phyloP scores from a whole-genome alignment of 139 green algal species.

The Eudorina sp. region DNA sequence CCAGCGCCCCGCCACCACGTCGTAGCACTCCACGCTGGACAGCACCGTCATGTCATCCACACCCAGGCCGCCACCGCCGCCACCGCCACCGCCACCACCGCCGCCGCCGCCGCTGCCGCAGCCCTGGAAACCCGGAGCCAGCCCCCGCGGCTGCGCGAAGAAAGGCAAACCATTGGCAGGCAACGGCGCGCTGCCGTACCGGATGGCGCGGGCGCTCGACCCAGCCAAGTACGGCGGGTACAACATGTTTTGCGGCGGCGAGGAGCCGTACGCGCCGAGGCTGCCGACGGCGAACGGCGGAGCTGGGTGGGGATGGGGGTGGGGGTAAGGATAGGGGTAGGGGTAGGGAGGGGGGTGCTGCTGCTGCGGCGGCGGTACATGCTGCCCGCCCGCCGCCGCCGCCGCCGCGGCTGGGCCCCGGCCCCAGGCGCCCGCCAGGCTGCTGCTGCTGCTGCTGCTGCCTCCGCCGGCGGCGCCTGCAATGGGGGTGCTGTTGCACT shows the following conservation, averaged over 20 bases:
- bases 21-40: slow-evolving; percentile 55
- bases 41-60: slow-evolving; percentile 54
- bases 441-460: background rate
- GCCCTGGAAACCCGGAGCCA: background rate
- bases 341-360: too few relatives aligned
- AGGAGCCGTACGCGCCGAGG: background rate
- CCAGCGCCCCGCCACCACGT: slow-evolving; percentile 60
- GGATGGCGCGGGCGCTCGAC: background rate
- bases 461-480: background rate
- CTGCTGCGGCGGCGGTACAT: background rate
- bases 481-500: slow-evolving; percentile 22
- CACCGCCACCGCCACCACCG: background rate
- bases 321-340: too few relatives aligned
- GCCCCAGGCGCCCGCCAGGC: background rate
- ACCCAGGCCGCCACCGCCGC: background rate
- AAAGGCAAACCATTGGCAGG: background rate
- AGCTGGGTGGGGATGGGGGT: too few relatives aligned
- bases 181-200: slow-evolving; percentile 13
- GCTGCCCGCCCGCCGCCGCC: background rate
- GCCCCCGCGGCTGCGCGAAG: too few relatives aligned
- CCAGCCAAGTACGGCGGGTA: background rate
- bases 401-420: too few relatives aligned
- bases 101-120: background rate
- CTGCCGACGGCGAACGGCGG: background rate
- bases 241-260: too few relatives aligned